phyloP scores from a whole-genome alignment of 75 land plant species.

The Ceratopteris richardii region DNA sequence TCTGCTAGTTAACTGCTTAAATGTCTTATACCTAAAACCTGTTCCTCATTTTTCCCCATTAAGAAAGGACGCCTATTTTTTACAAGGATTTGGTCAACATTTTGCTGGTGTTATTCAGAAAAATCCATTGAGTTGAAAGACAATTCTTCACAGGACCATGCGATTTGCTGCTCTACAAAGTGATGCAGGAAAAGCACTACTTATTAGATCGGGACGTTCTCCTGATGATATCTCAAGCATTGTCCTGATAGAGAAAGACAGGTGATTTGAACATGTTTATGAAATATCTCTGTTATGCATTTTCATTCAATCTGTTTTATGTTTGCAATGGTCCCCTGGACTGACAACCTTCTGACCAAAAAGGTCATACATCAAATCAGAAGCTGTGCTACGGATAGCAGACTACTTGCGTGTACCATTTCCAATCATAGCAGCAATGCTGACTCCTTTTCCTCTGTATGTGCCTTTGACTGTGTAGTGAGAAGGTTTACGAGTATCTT shows the following conservation, averaged over 20 bases:
- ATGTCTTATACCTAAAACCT: too few species aligned
- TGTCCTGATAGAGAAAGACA: conserved; percentile 81
- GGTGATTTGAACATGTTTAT: conserved; percentile 21
- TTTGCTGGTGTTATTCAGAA: too few species aligned
- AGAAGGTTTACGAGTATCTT: not conserved
- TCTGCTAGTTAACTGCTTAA: too few species aligned
- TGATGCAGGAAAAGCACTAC: conserved; percentile 64
- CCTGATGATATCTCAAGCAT: conserved; percentile 91
- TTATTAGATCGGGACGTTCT: conserved; percentile 75
- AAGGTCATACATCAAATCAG: conserved; percentile 84
- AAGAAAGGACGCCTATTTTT: too few species aligned
- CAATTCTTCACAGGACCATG: conserved; percentile 63
- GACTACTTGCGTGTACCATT: conserved; percentile 53
- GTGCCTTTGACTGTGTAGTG: conserved; percentile 7
- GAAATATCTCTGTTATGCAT: not conserved
- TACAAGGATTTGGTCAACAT: too few species aligned
- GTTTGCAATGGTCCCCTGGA: too few species aligned
- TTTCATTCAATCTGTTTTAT: too few species aligned
- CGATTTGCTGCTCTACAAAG: conserved; percentile 85
- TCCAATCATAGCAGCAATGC: conserved; percentile 58
- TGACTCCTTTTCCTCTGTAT: conserved; percentile 70
- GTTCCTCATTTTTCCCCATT: too few species aligned
- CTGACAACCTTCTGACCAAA: too few species aligned
- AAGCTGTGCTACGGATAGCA: conserved; percentile 78
- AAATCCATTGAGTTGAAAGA: too few species aligned